Conservation (phyloP, 805 yeast genomes). For the Kregervanrija fluxuum region DNA sequence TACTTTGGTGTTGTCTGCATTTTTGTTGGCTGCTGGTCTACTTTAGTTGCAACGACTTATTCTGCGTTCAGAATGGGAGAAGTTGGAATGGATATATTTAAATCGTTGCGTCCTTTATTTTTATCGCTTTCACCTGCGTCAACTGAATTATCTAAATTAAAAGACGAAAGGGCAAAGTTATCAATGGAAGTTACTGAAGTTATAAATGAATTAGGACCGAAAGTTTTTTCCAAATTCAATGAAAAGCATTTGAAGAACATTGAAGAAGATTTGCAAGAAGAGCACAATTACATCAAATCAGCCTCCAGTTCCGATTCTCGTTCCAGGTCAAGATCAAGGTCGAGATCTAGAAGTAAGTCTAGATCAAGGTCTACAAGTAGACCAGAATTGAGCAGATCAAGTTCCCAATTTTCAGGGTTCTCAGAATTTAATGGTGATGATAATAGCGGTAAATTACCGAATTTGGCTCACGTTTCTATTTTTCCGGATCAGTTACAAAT, state of each 20-base stretch:
- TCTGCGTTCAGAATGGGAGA: slow-evolving; percentile 89
- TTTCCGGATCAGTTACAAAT: slow-evolving; percentile 26
- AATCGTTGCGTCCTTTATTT: slow-evolving; percentile 73
- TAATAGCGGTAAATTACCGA: slow-evolving; percentile 15
- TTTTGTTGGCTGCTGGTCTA: slow-evolving; percentile 46
- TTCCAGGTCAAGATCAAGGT: slow-evolving; percentile 12
- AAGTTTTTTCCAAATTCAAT: slow-evolving; percentile 72
- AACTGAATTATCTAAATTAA: slow-evolving; percentile 45
- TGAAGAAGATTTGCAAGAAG: slow-evolving; percentile 15
- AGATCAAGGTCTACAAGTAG: slow-evolving; percentile 4
- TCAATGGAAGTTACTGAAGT: slow-evolving; percentile 70
- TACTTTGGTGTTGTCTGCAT: slow-evolving; percentile 19
- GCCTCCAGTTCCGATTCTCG: slow-evolving; percentile 13
- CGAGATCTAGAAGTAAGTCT: slow-evolving; percentile 8
- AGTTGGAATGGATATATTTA: slow-evolving; percentile 84
- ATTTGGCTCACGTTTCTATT: slow-evolving; percentile 26
- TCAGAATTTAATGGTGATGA: slow-evolving; percentile 12
- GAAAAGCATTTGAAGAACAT: slow-evolving; percentile 11
- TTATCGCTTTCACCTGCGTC: slow-evolving; percentile 49
- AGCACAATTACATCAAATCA: slow-evolving; percentile 17
- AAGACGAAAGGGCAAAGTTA: slow-evolving; percentile 52
- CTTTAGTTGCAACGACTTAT: slow-evolving; percentile 70
- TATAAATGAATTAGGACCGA: slow-evolving; percentile 78
- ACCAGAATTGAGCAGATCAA: slow-evolving; percentile 10
- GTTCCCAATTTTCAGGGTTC: slow-evolving; percentile 24